Evolutionary conservation across 2,329 filamentous ascomycete genomes (phyloP).

Genomic region (Cladobotryum protrusum): DNA sequence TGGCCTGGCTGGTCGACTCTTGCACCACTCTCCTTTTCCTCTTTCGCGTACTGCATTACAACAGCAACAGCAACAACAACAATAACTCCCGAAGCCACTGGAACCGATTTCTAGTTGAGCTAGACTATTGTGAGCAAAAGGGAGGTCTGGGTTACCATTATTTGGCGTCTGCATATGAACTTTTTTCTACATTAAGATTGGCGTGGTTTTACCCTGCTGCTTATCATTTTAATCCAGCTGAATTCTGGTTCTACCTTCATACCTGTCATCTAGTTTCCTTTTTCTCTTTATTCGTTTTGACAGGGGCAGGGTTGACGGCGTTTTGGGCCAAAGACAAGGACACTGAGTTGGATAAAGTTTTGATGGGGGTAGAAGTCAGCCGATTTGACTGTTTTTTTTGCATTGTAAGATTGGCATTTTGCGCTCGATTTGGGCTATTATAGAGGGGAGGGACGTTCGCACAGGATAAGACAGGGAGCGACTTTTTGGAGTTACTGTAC

Average conservation of each 20-base stretch:
- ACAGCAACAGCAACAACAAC: neutral
- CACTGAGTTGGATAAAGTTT: neutral
- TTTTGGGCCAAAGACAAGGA: constrained; percentile 4
- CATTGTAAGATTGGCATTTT: neutral
- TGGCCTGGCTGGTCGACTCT: neutral
- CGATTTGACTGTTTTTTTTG: neutral
- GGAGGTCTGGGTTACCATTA: neutral
- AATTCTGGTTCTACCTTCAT: neutral
- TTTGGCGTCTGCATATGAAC: constrained; percentile 15
- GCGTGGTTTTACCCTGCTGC: neutral
- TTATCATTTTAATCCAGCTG: neutral
- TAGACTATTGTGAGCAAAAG: neutral
- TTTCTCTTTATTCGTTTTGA: neutral
- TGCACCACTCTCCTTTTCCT: neutral
- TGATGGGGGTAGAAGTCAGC: neutral
- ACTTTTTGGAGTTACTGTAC: neutral
- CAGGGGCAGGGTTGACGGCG: neutral
- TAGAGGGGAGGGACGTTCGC: neutral
- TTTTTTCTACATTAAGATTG: neutral
- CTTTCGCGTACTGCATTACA: neutral
- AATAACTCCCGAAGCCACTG: neutral
- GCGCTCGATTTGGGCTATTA: neutral
- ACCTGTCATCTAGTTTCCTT: neutral
- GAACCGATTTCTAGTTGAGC: neutral
- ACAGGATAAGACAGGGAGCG: neutral